phyloP scores from a whole-genome alignment of 139 green algal species.

The Micromonas commoda region DNA sequence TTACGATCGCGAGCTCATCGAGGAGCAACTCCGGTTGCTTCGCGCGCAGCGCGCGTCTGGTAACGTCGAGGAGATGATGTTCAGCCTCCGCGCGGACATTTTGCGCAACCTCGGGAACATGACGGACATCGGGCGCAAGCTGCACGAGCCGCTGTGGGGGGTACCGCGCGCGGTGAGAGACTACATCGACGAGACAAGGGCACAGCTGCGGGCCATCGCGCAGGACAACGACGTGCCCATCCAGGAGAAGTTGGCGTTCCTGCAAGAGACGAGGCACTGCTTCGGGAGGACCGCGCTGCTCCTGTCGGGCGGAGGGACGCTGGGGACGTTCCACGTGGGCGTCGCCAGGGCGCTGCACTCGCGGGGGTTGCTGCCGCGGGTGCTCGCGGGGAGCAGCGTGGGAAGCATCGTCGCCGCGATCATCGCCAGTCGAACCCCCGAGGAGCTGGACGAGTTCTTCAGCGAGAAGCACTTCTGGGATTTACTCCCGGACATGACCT shows the following conservation, averaged over 20 bases:
- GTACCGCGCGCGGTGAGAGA: conserved; percentile 71
- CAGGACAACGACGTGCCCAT: conserved; percentile 47
- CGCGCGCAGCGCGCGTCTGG: conserved; percentile 33
- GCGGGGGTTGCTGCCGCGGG: conserved; percentile 77
- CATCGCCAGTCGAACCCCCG: conserved; percentile 7
- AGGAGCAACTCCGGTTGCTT: conserved; percentile 50
- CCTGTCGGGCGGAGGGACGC: conserved; percentile 79
- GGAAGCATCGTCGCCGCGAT: conserved; percentile 60
- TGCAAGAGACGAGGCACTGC: conserved; percentile 85
- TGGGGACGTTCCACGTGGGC: conserved; percentile 91
- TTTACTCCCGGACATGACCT: conserved; percentile 35
- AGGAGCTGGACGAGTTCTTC: conserved; percentile 37
- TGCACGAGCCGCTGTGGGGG: conserved; percentile 1
- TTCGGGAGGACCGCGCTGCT: conserved; percentile 93
- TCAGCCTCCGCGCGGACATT: conserved; percentile 82
- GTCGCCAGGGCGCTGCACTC: conserved; percentile 85
- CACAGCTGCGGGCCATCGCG: conserved; percentile 54
- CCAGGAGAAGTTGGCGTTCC: conserved; percentile 83
- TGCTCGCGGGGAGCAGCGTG: conserved; percentile 81
- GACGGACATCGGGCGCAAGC: background rate
- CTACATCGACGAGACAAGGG: conserved; percentile 88
- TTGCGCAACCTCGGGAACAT: conserved; percentile 94
- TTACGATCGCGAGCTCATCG: conserved; percentile 80
- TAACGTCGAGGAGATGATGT: conserved; percentile 73
- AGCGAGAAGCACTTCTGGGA: conserved; percentile 21